Evolutionary conservation across 148 eudicot genomes (phyloP).

Genomic region (Hydrangea macrophylla): DNA sequence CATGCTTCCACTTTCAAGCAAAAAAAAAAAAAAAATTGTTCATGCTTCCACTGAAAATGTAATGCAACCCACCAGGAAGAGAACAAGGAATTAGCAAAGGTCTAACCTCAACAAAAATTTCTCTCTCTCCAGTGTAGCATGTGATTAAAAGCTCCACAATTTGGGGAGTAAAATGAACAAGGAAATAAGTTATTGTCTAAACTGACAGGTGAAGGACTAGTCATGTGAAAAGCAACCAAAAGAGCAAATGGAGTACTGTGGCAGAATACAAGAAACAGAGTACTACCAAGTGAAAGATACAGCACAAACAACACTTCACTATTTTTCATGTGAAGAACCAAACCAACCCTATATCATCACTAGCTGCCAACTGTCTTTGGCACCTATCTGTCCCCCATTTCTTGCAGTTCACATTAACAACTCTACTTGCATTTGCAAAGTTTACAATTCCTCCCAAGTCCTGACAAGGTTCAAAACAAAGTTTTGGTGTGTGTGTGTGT

Average conservation of each 20-base stretch:
- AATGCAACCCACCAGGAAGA: neutral
- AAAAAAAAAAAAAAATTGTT: no score
- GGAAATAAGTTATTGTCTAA: neutral
- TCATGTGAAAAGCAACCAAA: neutral
- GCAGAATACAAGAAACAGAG: neutral
- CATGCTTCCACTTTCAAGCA: no score
- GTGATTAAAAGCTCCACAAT: neutral
- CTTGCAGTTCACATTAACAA: neutral
- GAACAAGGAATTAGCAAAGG: no score
- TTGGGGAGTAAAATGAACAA: neutral
- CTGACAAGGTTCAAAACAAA: neutral
- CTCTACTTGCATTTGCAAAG: neutral
- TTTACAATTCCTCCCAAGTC: neutral
- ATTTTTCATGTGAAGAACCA: slow-evolving; percentile 13
- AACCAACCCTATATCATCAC: neutral
- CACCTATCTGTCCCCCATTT: slow-evolving; percentile 6
- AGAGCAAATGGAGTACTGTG: neutral
- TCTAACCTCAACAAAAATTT: no score
- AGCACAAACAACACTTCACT: neutral
- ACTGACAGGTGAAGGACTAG: neutral
- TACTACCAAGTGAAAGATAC: neutral
- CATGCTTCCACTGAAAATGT: neutral
- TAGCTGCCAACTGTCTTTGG: slow-evolving; percentile 2
- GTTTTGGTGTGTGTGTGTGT: neutral
- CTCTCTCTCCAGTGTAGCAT: neutral